A percentile compares a stretch with the other conserved stretches of the same genome.
Conservation (phyloP, 108 stramenopile genomes). For the Skeletonema menzelii region DNA sequence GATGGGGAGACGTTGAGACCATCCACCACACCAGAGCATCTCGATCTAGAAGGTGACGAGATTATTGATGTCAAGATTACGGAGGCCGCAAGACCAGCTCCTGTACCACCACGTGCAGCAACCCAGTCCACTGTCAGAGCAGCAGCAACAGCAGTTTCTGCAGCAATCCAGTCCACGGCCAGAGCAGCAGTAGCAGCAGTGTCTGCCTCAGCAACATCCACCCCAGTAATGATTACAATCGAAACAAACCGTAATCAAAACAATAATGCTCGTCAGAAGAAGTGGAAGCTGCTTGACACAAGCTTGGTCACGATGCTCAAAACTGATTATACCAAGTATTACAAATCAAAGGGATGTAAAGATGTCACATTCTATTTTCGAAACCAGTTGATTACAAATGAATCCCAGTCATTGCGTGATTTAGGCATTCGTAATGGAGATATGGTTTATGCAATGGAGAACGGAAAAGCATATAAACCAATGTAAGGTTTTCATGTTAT, state of each 20-base stretch:
- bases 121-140: not conserved
- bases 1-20: constrained; percentile 48
- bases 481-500: not conserved
- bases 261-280: constrained; percentile 18
- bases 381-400: constrained; percentile 1
- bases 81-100: not conserved
- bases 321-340: constrained; percentile 21
- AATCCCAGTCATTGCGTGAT: constrained; percentile 13
- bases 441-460: constrained; percentile 30
- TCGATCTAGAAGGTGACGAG: constrained; percentile 59
- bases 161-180: not conserved
- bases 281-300: constrained; percentile 22
- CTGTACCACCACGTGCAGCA: not conserved
- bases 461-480: constrained; percentile 18
- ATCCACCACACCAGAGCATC: constrained; percentile 27
- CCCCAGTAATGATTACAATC: constrained; percentile 1
- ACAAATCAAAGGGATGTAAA: constrained; percentile 33
- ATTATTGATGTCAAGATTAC: constrained; percentile 57
- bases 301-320: constrained; percentile 17
- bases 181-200: not conserved
- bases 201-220: not conserved
- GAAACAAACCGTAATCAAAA: constrained; percentile 32
- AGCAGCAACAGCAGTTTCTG: not conserved
- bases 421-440: constrained; percentile 16
- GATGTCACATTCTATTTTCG: constrained; percentile 23